Base-by-base conservation (phyloP, 768 basidiomycete species). In the Podaxis carcinomalis region DNA sequence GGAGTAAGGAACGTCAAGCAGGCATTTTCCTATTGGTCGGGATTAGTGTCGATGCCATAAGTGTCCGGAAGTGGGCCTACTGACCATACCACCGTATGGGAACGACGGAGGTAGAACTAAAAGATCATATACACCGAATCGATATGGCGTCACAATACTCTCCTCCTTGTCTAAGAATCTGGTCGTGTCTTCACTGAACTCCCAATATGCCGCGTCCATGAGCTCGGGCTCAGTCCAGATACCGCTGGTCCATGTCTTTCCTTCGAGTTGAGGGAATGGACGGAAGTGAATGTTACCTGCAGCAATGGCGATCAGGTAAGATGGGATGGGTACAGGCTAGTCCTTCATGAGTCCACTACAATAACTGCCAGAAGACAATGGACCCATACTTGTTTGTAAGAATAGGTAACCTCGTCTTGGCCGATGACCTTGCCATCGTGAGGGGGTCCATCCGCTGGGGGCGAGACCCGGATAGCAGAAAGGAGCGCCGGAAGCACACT, bases 221-320 rank as follows among this genome's bases (percentile, higher is more conserved):
- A 88, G 70, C 66, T 89, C 86, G 0, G 94, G 94, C 74, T 98
- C 94, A 1, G 93, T 86, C 95, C 95, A 98, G 4, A 95, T 82
- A 1, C 95, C 95, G 13, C 80, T 87, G 14, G 75, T 86, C 92
- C 96, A 93, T n/a, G 77, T 68, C 65, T 83, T 88, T 16, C 86
- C 90, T 37, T 82, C 72, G 9, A 81, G 73, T 35, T 76, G 73
- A 2, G 81, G 74, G 69, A 95, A 93, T 0, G 84, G 68, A 10
- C 78, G 83, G 73, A 95, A 95, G 21, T 77, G 80, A 2, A 97
- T 74, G 68, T 96, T 89, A 0, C 95, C 95, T 0, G 84, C 81
- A 0, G 95, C 95, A 56, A 98, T 88, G 2, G 96, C 96, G 52
- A 98, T 80, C n/a, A 98, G 78, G 70, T 98, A 98, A 1, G 89